phyloP scores from a whole-genome alignment of 148 eudicot species.

The Rhododendron vialii region DNA sequence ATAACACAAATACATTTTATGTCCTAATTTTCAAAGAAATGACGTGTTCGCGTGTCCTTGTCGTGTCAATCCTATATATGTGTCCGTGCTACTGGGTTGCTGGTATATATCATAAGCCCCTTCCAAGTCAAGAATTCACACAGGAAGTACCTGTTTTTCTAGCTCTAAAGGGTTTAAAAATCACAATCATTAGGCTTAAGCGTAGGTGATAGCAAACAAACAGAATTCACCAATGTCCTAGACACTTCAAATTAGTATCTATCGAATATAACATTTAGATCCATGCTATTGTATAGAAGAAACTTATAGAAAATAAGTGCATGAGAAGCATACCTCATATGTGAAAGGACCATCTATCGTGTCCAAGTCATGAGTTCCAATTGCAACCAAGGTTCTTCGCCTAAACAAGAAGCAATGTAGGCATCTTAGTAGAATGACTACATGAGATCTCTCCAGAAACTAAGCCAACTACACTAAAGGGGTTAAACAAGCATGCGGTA shows the following conservation, averaged over 20 bases:
- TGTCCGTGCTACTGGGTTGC: not conserved
- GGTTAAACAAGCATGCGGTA: not conserved
- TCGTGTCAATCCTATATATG: not conserved
- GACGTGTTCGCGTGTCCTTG: not conserved
- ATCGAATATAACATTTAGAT: not conserved
- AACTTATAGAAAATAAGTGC: not conserved
- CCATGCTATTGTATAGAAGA: not conserved
- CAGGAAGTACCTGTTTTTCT: not conserved
- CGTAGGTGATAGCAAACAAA: not conserved
- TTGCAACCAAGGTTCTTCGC: conserved; percentile 96
- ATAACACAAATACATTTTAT: too few species aligned
- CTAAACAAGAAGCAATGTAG: conserved; percentile 32
- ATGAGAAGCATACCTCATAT: conserved; percentile 64
- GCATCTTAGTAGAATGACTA: not conserved
- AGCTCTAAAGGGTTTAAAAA: not conserved
- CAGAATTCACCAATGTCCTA: not conserved
- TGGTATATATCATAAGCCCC: not conserved
- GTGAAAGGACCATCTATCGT: conserved; percentile 91
- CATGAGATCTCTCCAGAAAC: not conserved
- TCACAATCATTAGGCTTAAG: not conserved
- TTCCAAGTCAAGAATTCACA: not conserved
- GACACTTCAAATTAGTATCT: not conserved
- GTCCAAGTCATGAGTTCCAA: conserved; percentile 98
- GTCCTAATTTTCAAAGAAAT: not conserved
- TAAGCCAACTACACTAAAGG: not conserved